phyloP scores from a whole-genome alignment of 257 asterid genomes.

The Galeopsis tetrahit region DNA sequence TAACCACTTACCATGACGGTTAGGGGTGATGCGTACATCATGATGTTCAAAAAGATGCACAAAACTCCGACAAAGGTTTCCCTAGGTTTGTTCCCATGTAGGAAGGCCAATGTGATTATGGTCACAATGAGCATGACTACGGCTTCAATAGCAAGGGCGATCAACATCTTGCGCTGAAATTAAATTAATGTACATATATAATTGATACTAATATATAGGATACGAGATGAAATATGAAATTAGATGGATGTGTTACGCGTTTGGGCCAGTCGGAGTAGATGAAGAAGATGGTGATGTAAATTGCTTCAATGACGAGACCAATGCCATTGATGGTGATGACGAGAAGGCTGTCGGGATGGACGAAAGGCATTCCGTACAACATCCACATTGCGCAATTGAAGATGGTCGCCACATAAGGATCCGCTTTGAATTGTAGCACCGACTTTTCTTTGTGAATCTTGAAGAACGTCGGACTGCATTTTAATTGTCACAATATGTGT shows the following conservation, averaged over 20 bases:
- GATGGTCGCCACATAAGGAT: conserved; percentile 55
- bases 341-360: conserved; percentile 61
- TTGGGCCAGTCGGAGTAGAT: conserved; percentile 54
- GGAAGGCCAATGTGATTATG: conserved; percentile 39
- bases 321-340: conserved; percentile 66
- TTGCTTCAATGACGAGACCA: conserved; percentile 50
- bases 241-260: conserved; percentile 31
- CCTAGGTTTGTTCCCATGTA: conserved; percentile 52
- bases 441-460: conserved; percentile 55
- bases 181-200: too few species aligned
- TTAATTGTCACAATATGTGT: too few species aligned
- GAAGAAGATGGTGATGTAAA: conserved; percentile 48
- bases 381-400: conserved; percentile 71
- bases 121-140: conserved; percentile 34
- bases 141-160: conserved; percentile 38
- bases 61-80: conserved; percentile 51
- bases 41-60: conserved; percentile 50
- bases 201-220: not conserved
- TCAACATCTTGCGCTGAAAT: conserved; percentile 50
- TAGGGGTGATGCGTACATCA: conserved; percentile 69
- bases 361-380: conserved; percentile 74
- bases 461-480: conserved; percentile 65
- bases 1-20: conserved; percentile 57
- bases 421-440: conserved; percentile 53
- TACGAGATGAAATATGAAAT: not conserved